Evolutionary conservation across 2,329 filamentous ascomycete species (phyloP).

Genomic region (Didymellaceae sp.): DNA sequence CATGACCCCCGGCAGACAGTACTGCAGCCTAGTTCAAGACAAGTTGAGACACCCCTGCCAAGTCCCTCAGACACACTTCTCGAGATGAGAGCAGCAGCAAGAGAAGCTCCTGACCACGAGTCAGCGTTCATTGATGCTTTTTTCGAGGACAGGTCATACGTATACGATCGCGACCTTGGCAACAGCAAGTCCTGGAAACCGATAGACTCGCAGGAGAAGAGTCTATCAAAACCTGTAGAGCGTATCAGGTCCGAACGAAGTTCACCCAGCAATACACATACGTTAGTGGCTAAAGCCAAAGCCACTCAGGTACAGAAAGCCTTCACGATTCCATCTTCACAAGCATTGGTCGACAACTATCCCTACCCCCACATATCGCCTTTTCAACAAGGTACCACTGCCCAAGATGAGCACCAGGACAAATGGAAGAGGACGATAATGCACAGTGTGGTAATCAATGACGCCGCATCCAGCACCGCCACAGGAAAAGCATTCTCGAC

Average conservation of each 20-base stretch:
- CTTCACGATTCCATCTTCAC: conserved; percentile 14
- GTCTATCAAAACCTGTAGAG: not conserved
- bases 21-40: too few species aligned
- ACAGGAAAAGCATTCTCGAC: conserved; percentile 19
- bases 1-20: too few species aligned
- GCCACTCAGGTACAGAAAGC: not conserved
- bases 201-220: conserved; percentile 28
- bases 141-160: conserved; percentile 20
- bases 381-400: not conserved
- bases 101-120: conserved; percentile 18
- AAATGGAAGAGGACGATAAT: not conserved
- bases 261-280: not conserved
- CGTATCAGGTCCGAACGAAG: not conserved
- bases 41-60: not conserved
- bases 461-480: not conserved
- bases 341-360: conserved; percentile 14
- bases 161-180: conserved; percentile 1
- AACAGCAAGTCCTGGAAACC: conserved; percentile 32
- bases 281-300: not conserved
- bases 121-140: conserved; percentile 35
- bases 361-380: not conserved
- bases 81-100: not conserved
- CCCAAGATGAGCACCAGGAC: not conserved
- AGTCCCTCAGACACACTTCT: not conserved
- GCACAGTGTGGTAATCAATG: not conserved